Evolutionary conservation across 2,329 filamentous ascomycete species (phyloP).

Genomic region (Tolypocladium ophioglossoides): DNA sequence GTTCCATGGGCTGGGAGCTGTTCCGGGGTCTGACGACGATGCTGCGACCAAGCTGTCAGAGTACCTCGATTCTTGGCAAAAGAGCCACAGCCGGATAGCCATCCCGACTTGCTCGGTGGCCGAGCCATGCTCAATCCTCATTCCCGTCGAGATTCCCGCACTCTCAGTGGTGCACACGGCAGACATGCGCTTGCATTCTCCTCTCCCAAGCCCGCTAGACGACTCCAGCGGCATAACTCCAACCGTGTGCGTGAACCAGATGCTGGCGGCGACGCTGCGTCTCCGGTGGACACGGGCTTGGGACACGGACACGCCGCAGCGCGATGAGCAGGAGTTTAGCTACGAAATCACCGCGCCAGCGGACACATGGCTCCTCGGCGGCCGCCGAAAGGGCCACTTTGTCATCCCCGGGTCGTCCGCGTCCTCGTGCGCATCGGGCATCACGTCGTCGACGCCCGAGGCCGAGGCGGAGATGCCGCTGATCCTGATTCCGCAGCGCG

Average conservation of each 20-base stretch:
- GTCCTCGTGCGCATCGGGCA: conserved; percentile 21
- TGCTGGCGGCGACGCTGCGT: conserved; percentile 51
- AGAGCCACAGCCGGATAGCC: conserved; percentile 14
- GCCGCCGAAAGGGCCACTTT: conserved; percentile 70
- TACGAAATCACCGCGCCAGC: conserved; percentile 69
- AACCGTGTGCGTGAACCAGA: conserved; percentile 50
- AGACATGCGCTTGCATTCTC: conserved; percentile 45
- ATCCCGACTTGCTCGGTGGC: conserved; percentile 11
- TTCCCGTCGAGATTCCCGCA: conserved; percentile 82
- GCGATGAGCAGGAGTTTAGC: conserved; percentile 58
- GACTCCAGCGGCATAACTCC: conserved; percentile 23
- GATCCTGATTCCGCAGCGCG: conserved; percentile 67
- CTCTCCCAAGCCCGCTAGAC: conserved; percentile 18
- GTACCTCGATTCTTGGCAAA: conserved; percentile 23
- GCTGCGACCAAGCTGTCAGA: conserved; percentile 14
- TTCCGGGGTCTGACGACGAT: conserved; percentile 22
- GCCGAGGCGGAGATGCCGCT: conserved; percentile 53
- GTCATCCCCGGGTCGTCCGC: conserved; percentile 33
- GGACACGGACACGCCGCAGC: conserved; percentile 35
- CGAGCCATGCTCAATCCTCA: conserved; percentile 57
- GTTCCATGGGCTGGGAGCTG: conserved; percentile 38
- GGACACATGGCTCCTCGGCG: conserved; percentile 79
- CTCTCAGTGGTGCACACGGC: conserved; percentile 76
- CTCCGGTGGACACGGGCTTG: conserved; percentile 53
- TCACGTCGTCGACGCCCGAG: conserved; percentile 33